Base-by-base conservation (phyloP, 1,284 basidiomycete species). In the Coriolopsis trogii region DNA sequence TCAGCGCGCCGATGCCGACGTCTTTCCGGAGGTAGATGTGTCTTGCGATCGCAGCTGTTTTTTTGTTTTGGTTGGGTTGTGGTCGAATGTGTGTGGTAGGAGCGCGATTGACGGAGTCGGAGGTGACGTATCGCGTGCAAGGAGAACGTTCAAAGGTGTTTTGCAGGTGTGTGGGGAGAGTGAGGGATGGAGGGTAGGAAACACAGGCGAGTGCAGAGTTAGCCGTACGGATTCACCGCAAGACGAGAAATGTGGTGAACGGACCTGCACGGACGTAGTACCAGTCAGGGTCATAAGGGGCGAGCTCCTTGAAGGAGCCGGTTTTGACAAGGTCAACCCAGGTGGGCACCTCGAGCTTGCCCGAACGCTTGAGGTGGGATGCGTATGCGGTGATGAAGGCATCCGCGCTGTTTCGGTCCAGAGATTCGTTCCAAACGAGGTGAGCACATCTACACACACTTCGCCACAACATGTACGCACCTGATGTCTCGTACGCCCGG, bases 301-400 rank as follows among this genome's bases (percentile, higher is more conserved):
- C 95, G 61, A 96, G 93, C 80, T 99, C 96, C 80, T 98, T 99
- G 85, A 83, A 96, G 59, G 91, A 78, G 71, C 94, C 97, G 56
- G 96, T 99, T 84, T 99, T 99, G 75, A 99, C 96, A 67, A 98
- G 84, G 77, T 99, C 96, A 58, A 95, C 96, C 97, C 97, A 99
- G 75, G 87, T 91, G 66, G 96, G 96, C 63, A 99, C 93, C 81
- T 99, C 96, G 68, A 97, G 89, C 81, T 96, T 96, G 74, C 94
- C 93, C 58, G 94, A 94, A 66, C 94, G 89, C 81, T 96, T 96
- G 70, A 96, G 81, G 78, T 96, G 95, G 68, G 90, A 91, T 65
- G 93, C 80, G 76, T 97, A 97, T 68, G 94, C 94, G 60, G 81
- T 67, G 74, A 96, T 95, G 80, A 95, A 96, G 61, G 84, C 85